Base-by-base conservation (phyloP, 352 stramenopile genomes). In the Phytophthora colocasiae region DNA sequence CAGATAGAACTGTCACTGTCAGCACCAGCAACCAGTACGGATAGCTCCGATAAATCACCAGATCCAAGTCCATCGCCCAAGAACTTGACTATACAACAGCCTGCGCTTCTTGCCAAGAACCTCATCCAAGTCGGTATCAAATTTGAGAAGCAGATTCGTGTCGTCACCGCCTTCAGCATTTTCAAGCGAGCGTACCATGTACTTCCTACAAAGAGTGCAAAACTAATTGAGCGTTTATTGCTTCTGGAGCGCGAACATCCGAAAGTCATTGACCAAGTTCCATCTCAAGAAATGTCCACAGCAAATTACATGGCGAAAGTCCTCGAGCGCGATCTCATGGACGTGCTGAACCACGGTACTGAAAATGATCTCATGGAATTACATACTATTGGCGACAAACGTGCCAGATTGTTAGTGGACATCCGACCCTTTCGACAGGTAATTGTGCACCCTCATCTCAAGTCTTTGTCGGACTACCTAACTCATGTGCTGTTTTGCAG, bases 111-210 rank as follows among this genome's bases (percentile, higher is more conserved):
- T 3, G 82, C 80, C 1, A 91, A 91, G 53, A 69, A 80, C n/a
- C 73, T 91, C 29, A 81, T 91, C 32, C 52, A 59, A n/a, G 45
- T 84, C 15, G 82, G 80, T 0, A 84, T 91, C 22, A 67, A 67
- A 17, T 67, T 88, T 17, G 80, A 91, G 49, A 85, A 76, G 41
- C 76, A 69, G 41, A 64, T 61, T 55, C 77, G 66, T 8, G 69
- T 74, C 15, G 36, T 40, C 6, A 83, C 62, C 1, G 75, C 82
- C 11, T 78, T 73, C 54, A 71, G 66, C n/a, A 65, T 90, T 39
- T 88, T 91, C 55, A 83, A 80, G 57, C 76, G 77, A 8, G 79
- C 83, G 14, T 77, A 73, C 39, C 63, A 84, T 22, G 48, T 88
- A 26, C 70, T 91, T 2, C 77, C 80, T 2, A 72, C 75, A 12